A percentile compares a stretch with the other conserved stretches of the same genome.
Evolutionary conservation across 768 basidiomycete species (phyloP).

Genomic region (Xerocomellus amylosporus): DNA sequence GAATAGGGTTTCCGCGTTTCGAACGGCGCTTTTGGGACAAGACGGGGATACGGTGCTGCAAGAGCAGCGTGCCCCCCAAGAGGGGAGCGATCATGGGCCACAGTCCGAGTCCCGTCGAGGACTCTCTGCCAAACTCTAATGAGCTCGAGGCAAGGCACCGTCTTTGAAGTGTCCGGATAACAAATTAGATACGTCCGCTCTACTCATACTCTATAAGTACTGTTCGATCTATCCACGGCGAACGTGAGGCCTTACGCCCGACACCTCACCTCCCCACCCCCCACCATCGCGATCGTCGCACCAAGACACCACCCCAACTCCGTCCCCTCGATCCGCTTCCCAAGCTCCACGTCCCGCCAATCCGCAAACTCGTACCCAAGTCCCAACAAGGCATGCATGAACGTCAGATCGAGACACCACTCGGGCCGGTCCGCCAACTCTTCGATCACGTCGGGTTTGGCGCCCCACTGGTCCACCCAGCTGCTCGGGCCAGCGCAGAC

Average conservation of each 20-base stretch:
- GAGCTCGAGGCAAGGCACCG: too few species aligned
- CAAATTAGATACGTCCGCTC: not conserved
- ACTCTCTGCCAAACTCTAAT: too few species aligned
- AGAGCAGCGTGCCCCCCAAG: too few species aligned
- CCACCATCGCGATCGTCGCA: conserved; percentile 75
- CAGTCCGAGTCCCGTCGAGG: too few species aligned
- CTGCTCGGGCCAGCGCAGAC: conserved; percentile 69
- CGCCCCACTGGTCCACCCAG: conserved; percentile 55
- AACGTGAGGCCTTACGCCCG: conserved; percentile 21
- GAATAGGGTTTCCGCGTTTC: too few species aligned
- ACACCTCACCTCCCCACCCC: conserved; percentile 58
- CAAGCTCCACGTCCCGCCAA: conserved; percentile 65
- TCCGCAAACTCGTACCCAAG: conserved; percentile 88
- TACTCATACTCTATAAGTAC: not conserved
- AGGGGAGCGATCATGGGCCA: too few species aligned
- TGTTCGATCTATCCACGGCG: not conserved
- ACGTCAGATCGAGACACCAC: conserved; percentile 94
- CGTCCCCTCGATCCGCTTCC: conserved; percentile 84
- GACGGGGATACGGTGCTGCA: too few species aligned
- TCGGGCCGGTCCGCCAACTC: conserved; percentile 86
- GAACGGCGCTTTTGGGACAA: too few species aligned
- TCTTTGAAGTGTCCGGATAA: not conserved
- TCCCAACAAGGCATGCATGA: conserved; percentile 85
- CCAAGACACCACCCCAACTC: conserved; percentile 95
- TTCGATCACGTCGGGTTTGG: conserved; percentile 45